Evolutionary conservation across 202 grass and related monocot genomes (phyloP), one percentile per base, ranked within the genome.

Genomic region (Panicum hallii): DNA sequence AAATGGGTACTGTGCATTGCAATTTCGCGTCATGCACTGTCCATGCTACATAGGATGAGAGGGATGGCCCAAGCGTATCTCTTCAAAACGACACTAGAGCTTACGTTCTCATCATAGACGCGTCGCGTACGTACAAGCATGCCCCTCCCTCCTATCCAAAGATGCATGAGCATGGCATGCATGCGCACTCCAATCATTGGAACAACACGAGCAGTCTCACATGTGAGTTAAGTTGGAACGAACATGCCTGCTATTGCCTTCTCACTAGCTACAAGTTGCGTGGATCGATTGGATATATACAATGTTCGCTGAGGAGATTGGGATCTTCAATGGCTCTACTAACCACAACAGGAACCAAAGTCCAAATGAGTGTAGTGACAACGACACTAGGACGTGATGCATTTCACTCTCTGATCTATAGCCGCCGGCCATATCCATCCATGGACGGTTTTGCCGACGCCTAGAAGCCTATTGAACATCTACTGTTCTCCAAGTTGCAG

Each of bases 151-250:
- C 45, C 17, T 36, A 65, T 78, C 67, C 42, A 47, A 69, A 70
- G 7, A 46, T 47, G 7, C 36, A 38, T 38, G 36, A 38, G 23
- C 19, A 48, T 16, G 43, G 23, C 11, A 16, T 49, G 47, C 43
- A 78, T 78, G 42, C 46, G 40, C 19, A 22, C 61, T 23, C 78
- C 16, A 70, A 74, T 79, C 70, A 67, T 89, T 44, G 60, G 60
- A 67, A 40, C n/a, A 67, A 40, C n/a, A 52, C 44, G 49, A 28
- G 22, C 48, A 11, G 3, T 53, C 32, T 52, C 48, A 47, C 40
- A 40, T 23, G 26, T 36, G 23, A 22, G 47, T 52, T 3, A 9
- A 66, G 72, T 43, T 42, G 45, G 57, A 40, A 7, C 72, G 57
- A 23, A 32, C 20, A 68, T 20, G 12, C 70, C 57, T 16, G 11